Conservation (phyloP, 257 asterid species). For the Solanum acaule region DNA sequence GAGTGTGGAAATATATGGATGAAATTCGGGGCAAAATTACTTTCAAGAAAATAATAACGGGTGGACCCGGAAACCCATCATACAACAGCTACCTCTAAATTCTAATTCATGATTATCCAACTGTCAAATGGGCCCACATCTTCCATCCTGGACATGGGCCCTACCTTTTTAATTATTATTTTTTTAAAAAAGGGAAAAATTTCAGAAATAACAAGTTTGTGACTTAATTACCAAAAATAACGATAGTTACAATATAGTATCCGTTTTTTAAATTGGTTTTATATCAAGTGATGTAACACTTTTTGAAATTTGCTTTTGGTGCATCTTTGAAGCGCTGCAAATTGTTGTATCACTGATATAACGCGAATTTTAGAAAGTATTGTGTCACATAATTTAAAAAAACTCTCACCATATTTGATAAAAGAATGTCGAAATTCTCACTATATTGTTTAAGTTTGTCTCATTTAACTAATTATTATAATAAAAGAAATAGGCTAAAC, state of each 20-base stretch:
- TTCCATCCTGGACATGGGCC: constrained; percentile 6
- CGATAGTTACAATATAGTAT: background rate
- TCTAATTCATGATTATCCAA: constrained; percentile 5
- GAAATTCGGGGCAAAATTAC: background rate
- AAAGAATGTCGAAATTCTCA: background rate
- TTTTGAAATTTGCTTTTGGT: background rate
- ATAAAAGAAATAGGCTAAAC: background rate
- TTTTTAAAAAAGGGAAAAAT: background rate
- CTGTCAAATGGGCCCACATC: constrained; percentile 7
- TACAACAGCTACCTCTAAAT: constrained; percentile 2
- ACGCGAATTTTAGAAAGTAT: background rate
- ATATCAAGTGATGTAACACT: background rate
- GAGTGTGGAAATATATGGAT: background rate
- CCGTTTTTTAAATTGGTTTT: background rate
- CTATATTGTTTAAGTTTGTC: background rate
- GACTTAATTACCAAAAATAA: background rate
- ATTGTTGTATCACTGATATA: background rate
- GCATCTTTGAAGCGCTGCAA: background rate
- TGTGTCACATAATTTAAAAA: background rate
- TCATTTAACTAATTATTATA: background rate
- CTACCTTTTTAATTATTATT: background rate
- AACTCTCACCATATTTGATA: background rate
- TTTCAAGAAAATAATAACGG: background rate
- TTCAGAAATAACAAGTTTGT: background rate
- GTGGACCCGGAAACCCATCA: constrained; percentile 19